phyloP scores from a whole-genome alignment of 164 flowering plant genomes.

The Akebia trifoliata region DNA sequence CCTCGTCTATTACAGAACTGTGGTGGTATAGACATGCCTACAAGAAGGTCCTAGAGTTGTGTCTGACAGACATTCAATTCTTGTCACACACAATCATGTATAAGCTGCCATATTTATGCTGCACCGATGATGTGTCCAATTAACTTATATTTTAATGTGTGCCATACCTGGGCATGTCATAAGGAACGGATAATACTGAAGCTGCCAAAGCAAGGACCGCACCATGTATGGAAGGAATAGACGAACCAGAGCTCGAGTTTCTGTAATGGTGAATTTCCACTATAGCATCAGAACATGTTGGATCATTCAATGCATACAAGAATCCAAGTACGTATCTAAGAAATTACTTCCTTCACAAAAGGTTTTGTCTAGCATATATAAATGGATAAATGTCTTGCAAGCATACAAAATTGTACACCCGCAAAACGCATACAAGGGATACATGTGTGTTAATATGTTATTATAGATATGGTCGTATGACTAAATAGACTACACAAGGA shows the following conservation, averaged over 20 bases:
- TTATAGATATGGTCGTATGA: no score
- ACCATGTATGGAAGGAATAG: constrained; percentile 73
- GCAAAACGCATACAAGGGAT: no score
- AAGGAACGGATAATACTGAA: constrained; percentile 86
- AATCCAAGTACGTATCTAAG: not conserved
- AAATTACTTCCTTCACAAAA: not conserved
- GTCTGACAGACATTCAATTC: not conserved
- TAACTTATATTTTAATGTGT: not conserved
- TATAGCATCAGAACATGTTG: constrained; percentile 1
- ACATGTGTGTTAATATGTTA: no score
- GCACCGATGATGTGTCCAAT: not conserved
- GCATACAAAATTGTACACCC: not conserved
- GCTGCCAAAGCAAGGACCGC: constrained; percentile 92
- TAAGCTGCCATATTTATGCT: not conserved
- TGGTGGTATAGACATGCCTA: not conserved
- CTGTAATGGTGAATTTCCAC: constrained; percentile 32
- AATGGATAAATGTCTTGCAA: no score
- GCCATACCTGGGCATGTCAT: constrained; percentile 92
- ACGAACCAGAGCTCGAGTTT: constrained; percentile 29
- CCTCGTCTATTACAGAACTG: not conserved
- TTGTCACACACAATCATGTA: not conserved
- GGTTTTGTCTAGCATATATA: no score
- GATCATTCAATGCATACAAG: not conserved
- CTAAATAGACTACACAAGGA: no score
- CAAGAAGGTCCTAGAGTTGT: not conserved